Base-by-base conservation (phyloP, 2,329 filamentous ascomycete species). In the Fusarium oxysporum region DNA sequence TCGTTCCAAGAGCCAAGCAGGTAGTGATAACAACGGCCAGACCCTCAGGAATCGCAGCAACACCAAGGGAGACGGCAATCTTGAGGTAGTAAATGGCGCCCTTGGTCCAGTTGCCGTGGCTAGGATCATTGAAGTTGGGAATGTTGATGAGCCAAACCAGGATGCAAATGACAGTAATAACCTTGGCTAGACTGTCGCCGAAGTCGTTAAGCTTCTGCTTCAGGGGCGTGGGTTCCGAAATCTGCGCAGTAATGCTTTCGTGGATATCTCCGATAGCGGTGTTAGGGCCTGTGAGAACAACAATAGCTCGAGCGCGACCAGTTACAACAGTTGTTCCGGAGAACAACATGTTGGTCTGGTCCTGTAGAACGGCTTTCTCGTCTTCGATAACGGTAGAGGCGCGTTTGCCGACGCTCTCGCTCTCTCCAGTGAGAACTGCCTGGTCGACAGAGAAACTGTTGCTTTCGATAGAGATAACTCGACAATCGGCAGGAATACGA, bases 151-250 rank as follows among this genome's bases (percentile, higher is more conserved):
- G 87, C 96, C 96, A 99, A 77, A 99, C 96, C 64, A 97, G 86
- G 73, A 98, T 87, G 83, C 97, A 99, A 79, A 99, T 99, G 70
- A 95, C 92, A 11, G 96, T 98, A 76, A 99, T 99, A 70, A 98
- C 96, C 87, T 98, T 99, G 77, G 97, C 97, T 71, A 99, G 87
- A 80, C 90, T 92, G 83, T 99, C 96, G 72, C 96, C 97, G 80
- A 99, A 99, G 79, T 98, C 95, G 82, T 99, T 98, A 71, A 99
- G 89, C 87, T 99, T 99, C 87, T 99, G 94, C 87, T 99, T 99
- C 76, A 99, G 84, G 19, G 96, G 96, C 1, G 96, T 99, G 0
- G 96, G 96, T 81, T 97, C 95, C 28, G 96, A 98, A 78, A 99
- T 99, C 83, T 99, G 97, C 41, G 96, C 93, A 11, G 95, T 95